Conservation (phyloP, 441 rosid species). For the Hura crepitans region DNA sequence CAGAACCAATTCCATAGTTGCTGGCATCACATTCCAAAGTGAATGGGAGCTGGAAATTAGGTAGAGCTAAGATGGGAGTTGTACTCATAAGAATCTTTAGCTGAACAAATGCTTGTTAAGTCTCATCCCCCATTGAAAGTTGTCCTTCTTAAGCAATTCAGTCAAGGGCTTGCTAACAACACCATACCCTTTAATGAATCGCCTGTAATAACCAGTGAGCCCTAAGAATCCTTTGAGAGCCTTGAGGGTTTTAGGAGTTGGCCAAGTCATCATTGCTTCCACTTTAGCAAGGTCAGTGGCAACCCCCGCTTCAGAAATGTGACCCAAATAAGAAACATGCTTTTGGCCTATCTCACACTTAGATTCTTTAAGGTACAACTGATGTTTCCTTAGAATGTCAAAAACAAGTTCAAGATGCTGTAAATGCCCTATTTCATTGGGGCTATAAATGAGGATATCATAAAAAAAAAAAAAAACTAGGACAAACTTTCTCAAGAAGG, state of each 20-base stretch:
- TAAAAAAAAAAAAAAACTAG: neutral
- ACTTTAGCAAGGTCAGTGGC: neutral
- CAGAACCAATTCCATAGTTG: neutral
- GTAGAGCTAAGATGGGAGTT: neutral
- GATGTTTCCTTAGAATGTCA: neutral
- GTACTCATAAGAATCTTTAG: neutral
- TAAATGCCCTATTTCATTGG: no score
- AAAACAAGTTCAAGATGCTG: neutral
- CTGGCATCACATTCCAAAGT: neutral
- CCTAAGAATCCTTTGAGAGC: neutral
- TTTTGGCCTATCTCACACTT: neutral
- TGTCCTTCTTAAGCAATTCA: neutral
- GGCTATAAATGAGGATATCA: neutral
- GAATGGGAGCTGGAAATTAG: neutral
- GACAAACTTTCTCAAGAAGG: neutral
- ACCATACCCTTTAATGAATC: neutral
- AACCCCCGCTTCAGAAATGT: neutral
- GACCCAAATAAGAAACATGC: neutral
- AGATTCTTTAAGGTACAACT: neutral
- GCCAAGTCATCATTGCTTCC: neutral
- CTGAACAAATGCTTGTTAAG: neutral
- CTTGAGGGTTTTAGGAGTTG: neutral
- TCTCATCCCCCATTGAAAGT: neutral
- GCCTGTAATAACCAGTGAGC: neutral
- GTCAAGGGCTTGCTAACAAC: neutral